A percentile compares a stretch with the other conserved stretches of the same genome.
Conservation (phyloP, 2,329 filamentous ascomycete species). For the Colletotrichum tanaceti region DNA sequence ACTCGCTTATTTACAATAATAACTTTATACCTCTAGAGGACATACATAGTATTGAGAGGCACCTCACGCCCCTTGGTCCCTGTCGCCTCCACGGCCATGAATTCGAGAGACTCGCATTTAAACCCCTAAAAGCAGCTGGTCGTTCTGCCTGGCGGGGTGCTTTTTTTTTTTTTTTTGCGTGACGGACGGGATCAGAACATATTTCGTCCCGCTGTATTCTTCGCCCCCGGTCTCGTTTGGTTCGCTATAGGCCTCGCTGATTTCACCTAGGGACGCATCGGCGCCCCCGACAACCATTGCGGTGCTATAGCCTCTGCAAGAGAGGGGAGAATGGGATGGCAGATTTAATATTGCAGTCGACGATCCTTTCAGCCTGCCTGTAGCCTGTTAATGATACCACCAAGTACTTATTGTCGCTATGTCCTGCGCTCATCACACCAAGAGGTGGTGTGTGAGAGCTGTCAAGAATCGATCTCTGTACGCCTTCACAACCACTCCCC, state of each 20-base stretch:
- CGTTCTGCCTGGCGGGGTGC: neutral
- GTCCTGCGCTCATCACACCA: neutral
- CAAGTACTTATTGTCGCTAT: conserved; percentile 23
- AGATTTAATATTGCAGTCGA: neutral
- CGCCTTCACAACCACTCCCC: neutral
- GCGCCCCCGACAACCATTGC: conserved; percentile 5
- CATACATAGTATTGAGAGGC: no score
- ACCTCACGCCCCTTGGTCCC: conserved; percentile 13
- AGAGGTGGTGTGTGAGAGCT: no score
- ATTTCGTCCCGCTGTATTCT: no score
- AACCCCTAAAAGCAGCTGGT: no score
- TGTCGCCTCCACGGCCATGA: conserved; percentile 18
- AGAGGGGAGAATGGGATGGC: neutral
- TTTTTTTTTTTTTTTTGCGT: no score
- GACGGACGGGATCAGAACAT: no score
- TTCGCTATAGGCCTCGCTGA: neutral
- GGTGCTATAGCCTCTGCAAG: no score
- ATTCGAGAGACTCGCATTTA: no score
- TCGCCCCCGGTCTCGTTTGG: no score
- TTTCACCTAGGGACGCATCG: conserved; percentile 18
- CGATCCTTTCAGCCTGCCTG: conserved; percentile 4
- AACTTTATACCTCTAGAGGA: no score
- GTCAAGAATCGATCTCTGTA: neutral
- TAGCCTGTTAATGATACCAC: neutral
- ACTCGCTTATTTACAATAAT: no score